Evolutionary conservation across 164 flowering plant genomes (phyloP).

Genomic region (Stephania yunnanensis): DNA sequence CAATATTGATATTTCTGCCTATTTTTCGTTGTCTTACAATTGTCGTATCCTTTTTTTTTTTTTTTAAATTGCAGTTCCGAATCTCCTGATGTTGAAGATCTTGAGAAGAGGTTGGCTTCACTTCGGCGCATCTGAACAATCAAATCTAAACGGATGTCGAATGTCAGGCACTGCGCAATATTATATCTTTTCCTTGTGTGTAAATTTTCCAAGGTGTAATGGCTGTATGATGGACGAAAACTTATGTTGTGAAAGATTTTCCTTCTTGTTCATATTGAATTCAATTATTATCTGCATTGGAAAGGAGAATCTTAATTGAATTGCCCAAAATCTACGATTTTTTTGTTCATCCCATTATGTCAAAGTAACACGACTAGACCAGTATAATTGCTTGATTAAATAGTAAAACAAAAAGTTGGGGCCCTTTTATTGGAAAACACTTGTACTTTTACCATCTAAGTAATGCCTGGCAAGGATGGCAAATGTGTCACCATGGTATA

Average conservation of each 20-base stretch:
- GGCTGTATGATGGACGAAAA: not conserved
- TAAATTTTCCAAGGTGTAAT: not conserved
- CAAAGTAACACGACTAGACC: no score
- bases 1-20: not conserved
- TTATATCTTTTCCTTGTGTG: not conserved
- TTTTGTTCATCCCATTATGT: no score
- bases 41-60: not conserved
- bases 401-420: no score
- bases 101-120: slow-evolving; percentile 81
- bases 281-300: not conserved
- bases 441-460: no score
- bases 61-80: slow-evolving; percentile 32
- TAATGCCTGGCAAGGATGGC: no score
- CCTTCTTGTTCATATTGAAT: not conserved
- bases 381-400: no score
- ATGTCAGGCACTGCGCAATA: not conserved
- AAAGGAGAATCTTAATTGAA: no score
- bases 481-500: no score
- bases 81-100: slow-evolving; percentile 61
- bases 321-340: no score
- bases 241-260: not conserved
- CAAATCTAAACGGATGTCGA: not conserved
- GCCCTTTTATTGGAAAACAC: no score
- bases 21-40: not conserved
- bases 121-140: slow-evolving; percentile 50